A percentile compares a stretch with the other conserved stretches of the same genome.
Evolutionary conservation across 2,329 filamentous ascomycete genomes (phyloP).

Genomic region (Pseudocercospora eumusae): DNA sequence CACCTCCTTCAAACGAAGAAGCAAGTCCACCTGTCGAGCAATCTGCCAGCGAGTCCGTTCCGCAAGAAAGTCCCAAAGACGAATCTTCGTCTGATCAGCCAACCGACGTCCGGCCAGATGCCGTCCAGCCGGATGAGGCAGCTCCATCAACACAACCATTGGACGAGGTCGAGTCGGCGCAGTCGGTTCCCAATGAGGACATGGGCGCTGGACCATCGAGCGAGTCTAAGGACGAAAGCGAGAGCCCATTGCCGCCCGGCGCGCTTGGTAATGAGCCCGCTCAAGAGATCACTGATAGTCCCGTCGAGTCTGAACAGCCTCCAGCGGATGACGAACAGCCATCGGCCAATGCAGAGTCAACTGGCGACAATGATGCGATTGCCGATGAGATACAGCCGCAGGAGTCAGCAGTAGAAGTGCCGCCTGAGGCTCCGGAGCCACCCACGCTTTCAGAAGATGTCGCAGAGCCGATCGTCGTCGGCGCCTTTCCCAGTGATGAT

Average conservation of each 20-base stretch:
- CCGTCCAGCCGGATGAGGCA: background rate
- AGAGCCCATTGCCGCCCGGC: background rate
- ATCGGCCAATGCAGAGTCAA: background rate
- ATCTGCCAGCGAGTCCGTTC: background rate
- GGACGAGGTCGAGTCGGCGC: background rate
- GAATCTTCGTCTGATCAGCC: background rate
- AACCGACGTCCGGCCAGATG: background rate
- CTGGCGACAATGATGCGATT: background rate
- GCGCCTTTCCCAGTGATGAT: slow-evolving; percentile 11
- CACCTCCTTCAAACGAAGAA: background rate
- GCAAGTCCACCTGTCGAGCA: background rate
- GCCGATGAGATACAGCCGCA: slow-evolving; percentile 7
- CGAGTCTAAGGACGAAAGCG: background rate
- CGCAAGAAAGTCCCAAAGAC: background rate
- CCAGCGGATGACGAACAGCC: background rate
- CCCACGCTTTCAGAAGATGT: slow-evolving; percentile 5
- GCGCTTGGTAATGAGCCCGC: background rate
- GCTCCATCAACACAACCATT: background rate
- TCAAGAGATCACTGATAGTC: background rate
- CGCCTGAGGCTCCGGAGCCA: slow-evolving; percentile 17
- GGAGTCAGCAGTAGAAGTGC: background rate
- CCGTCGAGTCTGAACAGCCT: background rate
- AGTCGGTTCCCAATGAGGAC: background rate
- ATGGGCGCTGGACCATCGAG: background rate
- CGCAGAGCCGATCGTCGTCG: slow-evolving; percentile 6